A percentile compares a stretch with the other conserved stretches of the same genome.
These are phyloP conservation scores for Sporothrix inflata DNA, from an alignment of 2,329 filamentous ascomycete genomes.

Conservation along the genomic window DNA sequence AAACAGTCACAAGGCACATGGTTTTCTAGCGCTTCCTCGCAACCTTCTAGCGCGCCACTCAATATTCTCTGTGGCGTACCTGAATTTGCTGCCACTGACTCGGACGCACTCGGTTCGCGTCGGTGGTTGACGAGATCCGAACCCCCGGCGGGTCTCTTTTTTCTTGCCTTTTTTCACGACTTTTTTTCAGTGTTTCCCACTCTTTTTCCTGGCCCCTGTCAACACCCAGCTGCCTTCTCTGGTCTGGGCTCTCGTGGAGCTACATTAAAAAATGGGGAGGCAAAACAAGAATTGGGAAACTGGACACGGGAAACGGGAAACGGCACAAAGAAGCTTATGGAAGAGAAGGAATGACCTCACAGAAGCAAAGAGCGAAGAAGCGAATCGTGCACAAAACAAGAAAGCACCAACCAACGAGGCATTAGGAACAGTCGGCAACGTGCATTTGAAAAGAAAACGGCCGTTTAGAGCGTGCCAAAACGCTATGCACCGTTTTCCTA, in stretches of 20 bases:
- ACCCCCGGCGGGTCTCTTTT: not conserved
- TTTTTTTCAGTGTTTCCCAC: not conserved
- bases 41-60: conserved; percentile 20
- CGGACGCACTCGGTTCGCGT: not conserved
- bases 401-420: not conserved
- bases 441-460: not conserved
- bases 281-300: not conserved
- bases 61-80: not conserved
- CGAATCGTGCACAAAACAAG: conserved; percentile 8
- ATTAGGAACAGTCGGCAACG: not conserved
- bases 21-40: conserved; percentile 24
- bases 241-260: not conserved
- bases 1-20: conserved; percentile 13
- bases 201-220: conserved; percentile 3
- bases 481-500: not conserved
- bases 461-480: not conserved
- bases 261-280: not conserved
- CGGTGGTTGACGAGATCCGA: conserved; percentile 3
- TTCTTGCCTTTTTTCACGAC: not conserved
- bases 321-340: not conserved
- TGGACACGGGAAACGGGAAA: not conserved
- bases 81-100: not conserved
- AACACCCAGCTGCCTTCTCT: not conserved
- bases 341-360: not conserved
- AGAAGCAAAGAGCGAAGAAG: conserved; percentile 16